phyloP scores from a whole-genome alignment of 192 early-diverging fungal genomes.

The Allomyces arbusculus region DNA sequence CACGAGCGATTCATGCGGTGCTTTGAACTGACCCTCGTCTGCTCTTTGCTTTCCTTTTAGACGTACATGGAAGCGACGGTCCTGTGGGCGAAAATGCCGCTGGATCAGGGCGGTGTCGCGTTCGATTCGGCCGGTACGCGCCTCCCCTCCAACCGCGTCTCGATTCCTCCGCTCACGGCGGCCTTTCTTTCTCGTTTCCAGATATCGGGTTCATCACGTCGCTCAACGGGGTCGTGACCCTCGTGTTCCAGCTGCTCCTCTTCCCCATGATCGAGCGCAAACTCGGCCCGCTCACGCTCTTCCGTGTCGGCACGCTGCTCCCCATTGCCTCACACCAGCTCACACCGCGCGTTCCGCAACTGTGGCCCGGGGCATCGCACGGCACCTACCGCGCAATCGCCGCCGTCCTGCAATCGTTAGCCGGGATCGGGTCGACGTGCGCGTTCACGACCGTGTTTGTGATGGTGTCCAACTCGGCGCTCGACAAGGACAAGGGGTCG shows the following conservation, averaged over 20 bases:
- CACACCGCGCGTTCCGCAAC: background rate
- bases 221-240: background rate
- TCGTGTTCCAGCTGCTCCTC: background rate
- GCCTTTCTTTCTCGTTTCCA: no score
- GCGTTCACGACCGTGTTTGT: background rate
- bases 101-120: background rate
- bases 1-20: no score
- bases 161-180: no score
- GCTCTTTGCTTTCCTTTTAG: no score
- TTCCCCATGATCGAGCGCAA: background rate
- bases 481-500: background rate
- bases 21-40: no score
- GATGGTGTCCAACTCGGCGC: background rate
- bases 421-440: background rate
- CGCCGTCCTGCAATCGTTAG: background rate
- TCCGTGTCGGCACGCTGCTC: background rate
- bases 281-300: background rate
- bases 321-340: background rate
- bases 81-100: background rate
- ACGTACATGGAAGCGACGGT: background rate
- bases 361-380: background rate
- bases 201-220: background rate
- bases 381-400: background rate
- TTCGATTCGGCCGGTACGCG: background rate
- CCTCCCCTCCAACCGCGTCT: no score